Evolutionary conservation across 2,329 filamentous ascomycete species (phyloP).

Genomic region (Ceratocystis huliohia): DNA sequence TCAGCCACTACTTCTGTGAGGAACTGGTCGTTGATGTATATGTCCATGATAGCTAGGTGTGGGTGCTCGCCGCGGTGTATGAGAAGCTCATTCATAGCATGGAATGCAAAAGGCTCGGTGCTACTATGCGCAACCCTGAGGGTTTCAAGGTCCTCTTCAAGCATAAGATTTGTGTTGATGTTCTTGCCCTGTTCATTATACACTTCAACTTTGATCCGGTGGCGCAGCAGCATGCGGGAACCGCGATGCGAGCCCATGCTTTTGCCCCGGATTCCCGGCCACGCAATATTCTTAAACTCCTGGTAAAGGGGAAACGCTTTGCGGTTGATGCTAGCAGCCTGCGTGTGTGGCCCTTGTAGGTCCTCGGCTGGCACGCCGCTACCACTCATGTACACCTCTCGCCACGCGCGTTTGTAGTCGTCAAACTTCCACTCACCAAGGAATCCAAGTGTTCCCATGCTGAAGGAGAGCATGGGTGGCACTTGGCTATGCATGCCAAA

Average conservation of each 20-base stretch:
- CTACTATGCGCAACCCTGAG: neutral
- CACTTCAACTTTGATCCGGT: slow-evolving; percentile 74
- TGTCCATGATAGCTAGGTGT: slow-evolving; percentile 82
- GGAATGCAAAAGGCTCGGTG: slow-evolving; percentile 29
- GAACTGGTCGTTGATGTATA: slow-evolving; percentile 78
- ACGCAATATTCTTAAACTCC: slow-evolving; percentile 29
- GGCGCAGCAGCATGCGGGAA: slow-evolving; percentile 73
- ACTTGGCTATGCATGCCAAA: slow-evolving; percentile 67
- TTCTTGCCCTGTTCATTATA: slow-evolving; percentile 56
- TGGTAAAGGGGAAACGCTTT: slow-evolving; percentile 1
- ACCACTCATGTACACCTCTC: slow-evolving; percentile 78
- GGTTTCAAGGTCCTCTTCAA: slow-evolving; percentile 28
- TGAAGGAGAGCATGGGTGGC: slow-evolving; percentile 85
- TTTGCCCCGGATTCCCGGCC: slow-evolving; percentile 66
- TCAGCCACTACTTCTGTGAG: slow-evolving; percentile 90
- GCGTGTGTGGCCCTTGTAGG: slow-evolving; percentile 31
- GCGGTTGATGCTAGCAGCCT: slow-evolving; percentile 26
- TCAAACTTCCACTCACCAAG: slow-evolving; percentile 92
- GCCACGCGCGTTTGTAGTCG: slow-evolving; percentile 83
- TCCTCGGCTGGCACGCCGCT: slow-evolving; percentile 40
- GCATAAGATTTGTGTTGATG: slow-evolving; percentile 40
- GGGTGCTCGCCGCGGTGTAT: slow-evolving; percentile 83
- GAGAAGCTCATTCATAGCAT: slow-evolving; percentile 88
- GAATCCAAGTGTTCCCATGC: slow-evolving; percentile 92
- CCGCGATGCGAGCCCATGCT: slow-evolving; percentile 62